Evolutionary conservation across 768 basidiomycete species (phyloP), one percentile per base, ranked within the genome.

Genomic region (Termitomyces sp.): DNA sequence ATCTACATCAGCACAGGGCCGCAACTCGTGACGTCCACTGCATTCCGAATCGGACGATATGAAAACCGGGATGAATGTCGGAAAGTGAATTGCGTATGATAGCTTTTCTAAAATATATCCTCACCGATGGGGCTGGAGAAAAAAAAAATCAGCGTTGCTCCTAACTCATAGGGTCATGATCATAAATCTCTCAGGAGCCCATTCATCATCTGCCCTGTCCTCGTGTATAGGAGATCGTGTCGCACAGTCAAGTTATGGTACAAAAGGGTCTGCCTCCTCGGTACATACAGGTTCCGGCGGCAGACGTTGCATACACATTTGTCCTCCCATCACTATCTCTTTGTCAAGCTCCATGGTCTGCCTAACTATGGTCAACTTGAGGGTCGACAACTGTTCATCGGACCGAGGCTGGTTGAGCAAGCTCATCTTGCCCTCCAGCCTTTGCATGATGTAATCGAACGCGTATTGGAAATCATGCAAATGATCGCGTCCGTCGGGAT

Each of bases 351-450:
- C 63, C 30, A 53, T 30, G 14, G 54, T 55, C 40, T 48, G 48
- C 26, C 48, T 8, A 33, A 51, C 49, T 14, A 64, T 50, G 3
- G 18, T 51, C 33, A 23, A 30, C 48, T 58, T 55, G 16, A 61
- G 38, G 18, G 12, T 50, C 20, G 55, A 36, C 28, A 64, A 33
- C 9, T 55, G 46, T 3, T 62, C 63, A 16, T 35, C 2, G 3
- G 61, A 47, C 44, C 52, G 36, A 26, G 58, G 56, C 40, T 40
- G 33, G 13, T 57, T 54, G 41, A 64, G 55, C 41, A 64, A 50
- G 43, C 61, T 64, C 58, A 61, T 61, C 18, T 56, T 54, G 32
- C 63, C 63, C 36, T 55, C 55, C 20, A 64, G 58, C 55, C 59
- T 63, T 32, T 52, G 23, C 47, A 48, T 49, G 14, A 63, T 48